Evolutionary conservation across 139 green algal species (phyloP), one percentile per base, ranked within the genome.

Genomic region (Eudorina sp.): DNA sequence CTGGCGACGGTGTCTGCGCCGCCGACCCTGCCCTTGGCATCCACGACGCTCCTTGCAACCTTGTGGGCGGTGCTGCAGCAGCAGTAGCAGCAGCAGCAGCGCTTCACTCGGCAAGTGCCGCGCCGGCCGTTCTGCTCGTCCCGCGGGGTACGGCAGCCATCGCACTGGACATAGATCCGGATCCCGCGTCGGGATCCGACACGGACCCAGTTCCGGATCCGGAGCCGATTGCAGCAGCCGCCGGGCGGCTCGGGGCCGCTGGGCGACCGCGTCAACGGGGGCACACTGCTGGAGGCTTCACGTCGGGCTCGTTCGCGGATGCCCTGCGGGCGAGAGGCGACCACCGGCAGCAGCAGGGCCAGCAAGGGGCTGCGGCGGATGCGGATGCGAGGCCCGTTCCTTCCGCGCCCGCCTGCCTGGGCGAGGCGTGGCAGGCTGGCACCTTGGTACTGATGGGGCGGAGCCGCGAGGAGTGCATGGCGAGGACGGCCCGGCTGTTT

Each of bases 91-190:
- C 25, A 40, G 62, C 62, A 25, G 19, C 62, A 11, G 62, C 62
- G 19, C 14, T 16, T 8, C 62, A 18, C 62, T 72, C 19, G 27
- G 14, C 14, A 60, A 18, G 14, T 25, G 19, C 27, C 18, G 62
- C 62, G 62, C 62, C 70, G 34, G 38, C 38, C 38, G 29, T 29
- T 3, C 70, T 83, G 51, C 25, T 84, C 29, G 53, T 84, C 4
- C 76, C 76, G 34, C 53, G 11, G 9, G 76, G 76, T 16, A 84
- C 76, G 1, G 53, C 34, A 7, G 76, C 36, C 31, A 84, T 84
- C 31, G 19, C 76, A 3, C 51, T 84, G 45, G 76, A 70, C 3
- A 84, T 84, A 31, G 53, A 55, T 36, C 34, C 18, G 8, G 64
- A 73, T 73, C 18, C 64, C 2, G 34, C 29, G n/a, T 36, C 64